Base-by-base conservation (phyloP, 371 early-diverging fungal genomes). In the Parasitella parasitica region DNA sequence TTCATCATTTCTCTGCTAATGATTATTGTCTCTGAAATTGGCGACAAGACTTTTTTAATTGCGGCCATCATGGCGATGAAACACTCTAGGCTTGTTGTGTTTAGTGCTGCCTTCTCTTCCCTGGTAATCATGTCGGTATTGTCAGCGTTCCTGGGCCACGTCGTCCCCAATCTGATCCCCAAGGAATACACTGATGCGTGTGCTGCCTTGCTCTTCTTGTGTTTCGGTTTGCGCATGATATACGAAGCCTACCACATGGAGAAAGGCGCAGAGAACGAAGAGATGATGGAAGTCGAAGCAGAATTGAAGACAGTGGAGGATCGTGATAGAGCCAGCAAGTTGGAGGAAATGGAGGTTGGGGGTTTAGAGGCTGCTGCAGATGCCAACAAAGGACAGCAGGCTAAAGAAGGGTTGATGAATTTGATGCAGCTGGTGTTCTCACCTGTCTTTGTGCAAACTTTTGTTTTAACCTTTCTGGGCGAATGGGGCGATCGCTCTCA, bases 401-500 rank as follows among this genome's bases (percentile, higher is more conserved):
- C 71, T 1, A 79, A 72, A 48, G 79, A 83, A 38, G 88, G 86
- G 6, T 56, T 84, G 32, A 69, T 81, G 74, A 87, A 89, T 57
- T 65, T 88, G 65, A 72, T 85, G 75, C 86, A 87, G 34, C 73
- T 88, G 60, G 73, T 91, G 18, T 85, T 96, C 57, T 93, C 96
- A 22, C 97, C 98, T 1, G 84, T 94, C 20, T 97, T 94, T 82
- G 89, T 97, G 9, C 93, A 98, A 75, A 92, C 94, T 0, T 97
- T 97, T 82, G 86, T 93, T 28, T 77, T 98, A 70, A 96, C 95
- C 37, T 97, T 98, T 59, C 67, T 98, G 64, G 98, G 96, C 46
- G 98, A 98, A 71, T 97, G 98, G 98, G 97, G 97, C 9, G 98
- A 97, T 74, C 87, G 97, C 27, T 94, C 94, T 50, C 96, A 97